phyloP scores from a whole-genome alignment of 805 yeast genomes.

The Wickerhamomyces ciferrii region DNA sequence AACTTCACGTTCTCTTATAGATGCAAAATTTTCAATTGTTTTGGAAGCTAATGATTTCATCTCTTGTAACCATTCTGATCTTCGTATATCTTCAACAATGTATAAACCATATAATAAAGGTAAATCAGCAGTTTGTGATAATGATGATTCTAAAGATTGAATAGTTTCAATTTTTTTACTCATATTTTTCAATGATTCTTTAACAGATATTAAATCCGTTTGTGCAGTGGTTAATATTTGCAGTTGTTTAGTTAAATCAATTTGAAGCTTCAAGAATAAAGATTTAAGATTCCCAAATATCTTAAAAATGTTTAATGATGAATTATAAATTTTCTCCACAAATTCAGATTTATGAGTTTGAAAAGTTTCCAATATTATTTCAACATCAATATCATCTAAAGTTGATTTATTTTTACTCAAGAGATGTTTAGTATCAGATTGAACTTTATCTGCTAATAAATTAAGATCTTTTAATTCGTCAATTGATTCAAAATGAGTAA shows the following conservation, averaged over 20 bases:
- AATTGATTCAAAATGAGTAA: conserved; percentile 13
- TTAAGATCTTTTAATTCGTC: conserved; percentile 15
- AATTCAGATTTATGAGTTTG: conserved; percentile 19
- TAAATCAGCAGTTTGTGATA: conserved; percentile 48
- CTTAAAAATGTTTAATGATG: conserved; percentile 30
- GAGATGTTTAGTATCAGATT: conserved; percentile 17
- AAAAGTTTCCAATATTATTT: conserved; percentile 18
- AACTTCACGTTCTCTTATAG: conserved; percentile 51
- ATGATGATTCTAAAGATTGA: conserved; percentile 15
- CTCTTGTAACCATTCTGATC: conserved; percentile 46
- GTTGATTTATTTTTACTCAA: conserved; percentile 7
- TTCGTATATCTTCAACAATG: conserved; percentile 54
- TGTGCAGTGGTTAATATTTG: conserved; percentile 14
- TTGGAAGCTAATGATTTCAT: conserved; percentile 23
- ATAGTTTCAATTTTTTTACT: conserved; percentile 18
- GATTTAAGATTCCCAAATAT: conserved; percentile 28
- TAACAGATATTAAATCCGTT: conserved; percentile 13
- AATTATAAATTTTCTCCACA: conserved; percentile 26
- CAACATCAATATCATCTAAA: conserved; percentile 14
- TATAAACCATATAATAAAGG: conserved; percentile 72
- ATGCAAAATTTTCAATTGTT: conserved; percentile 53
- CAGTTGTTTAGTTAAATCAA: conserved; percentile 9
- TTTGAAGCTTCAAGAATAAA: conserved; percentile 24
- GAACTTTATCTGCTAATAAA: conserved; percentile 13
- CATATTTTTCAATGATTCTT: conserved; percentile 15